A percentile compares a stretch with the other conserved stretches of the same genome.
These are phyloP conservation scores for Pythium phragmiticola DNA, from an alignment of 352 stramenopile genomes.

Conservation along the genomic window DNA sequence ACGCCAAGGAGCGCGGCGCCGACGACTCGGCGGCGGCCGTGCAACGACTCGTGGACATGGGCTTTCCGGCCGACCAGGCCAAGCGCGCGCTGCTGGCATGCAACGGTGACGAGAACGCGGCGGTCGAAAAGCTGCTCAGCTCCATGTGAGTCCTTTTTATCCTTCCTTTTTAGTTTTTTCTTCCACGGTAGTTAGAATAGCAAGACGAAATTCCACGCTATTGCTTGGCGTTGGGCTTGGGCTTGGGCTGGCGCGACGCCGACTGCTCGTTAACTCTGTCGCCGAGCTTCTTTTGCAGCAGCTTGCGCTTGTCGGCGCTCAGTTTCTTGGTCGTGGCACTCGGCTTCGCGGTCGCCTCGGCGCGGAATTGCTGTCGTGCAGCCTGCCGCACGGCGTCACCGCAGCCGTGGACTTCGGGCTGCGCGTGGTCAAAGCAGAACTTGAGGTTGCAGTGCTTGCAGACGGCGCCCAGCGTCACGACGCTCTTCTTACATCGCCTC, in stretches of 20 bases:
- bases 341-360: neutral
- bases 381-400: slow-evolving; percentile 60
- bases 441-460: slow-evolving; percentile 86
- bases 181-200: slow-evolving; percentile 6
- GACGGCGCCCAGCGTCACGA: slow-evolving; percentile 54
- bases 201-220: neutral
- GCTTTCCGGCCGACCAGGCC: slow-evolving; percentile 74
- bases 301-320: slow-evolving; percentile 52
- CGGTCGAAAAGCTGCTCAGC: slow-evolving; percentile 81
- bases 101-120: slow-evolving; percentile 85
- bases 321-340: slow-evolving; percentile 24
- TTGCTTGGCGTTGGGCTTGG: slow-evolving; percentile 43
- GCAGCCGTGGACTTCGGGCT: slow-evolving; percentile 80
- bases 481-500: slow-evolving; percentile 58
- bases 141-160: slow-evolving; percentile 43
- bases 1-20: slow-evolving; percentile 79
- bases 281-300: slow-evolving; percentile 73
- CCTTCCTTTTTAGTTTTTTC: neutral
- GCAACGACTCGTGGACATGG: slow-evolving; percentile 82
- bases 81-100: slow-evolving; percentile 60
- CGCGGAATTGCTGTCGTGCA: slow-evolving; percentile 50
- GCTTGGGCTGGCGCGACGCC: slow-evolving; percentile 41
- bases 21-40: slow-evolving; percentile 62
- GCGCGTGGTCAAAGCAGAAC: slow-evolving; percentile 78
- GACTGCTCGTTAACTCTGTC: slow-evolving; percentile 58